Percentiles rank a stretch among this genome's conserved stretches.
phyloP scores from a whole-genome alignment of 208 protist species.

The Willaertia magna region DNA sequence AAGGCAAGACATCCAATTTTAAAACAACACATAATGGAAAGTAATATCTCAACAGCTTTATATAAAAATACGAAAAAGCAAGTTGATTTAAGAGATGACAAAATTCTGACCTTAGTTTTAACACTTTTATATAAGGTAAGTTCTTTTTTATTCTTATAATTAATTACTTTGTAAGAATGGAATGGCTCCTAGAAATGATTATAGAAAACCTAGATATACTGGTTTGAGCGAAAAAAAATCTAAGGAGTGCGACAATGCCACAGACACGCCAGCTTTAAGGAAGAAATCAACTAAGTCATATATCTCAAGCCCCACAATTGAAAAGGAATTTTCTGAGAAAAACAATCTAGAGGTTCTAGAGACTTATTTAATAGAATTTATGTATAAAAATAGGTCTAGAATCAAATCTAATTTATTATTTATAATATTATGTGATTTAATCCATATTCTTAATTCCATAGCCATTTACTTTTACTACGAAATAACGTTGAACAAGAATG shows the following conservation, averaged over 20 bases:
- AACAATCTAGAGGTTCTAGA: background rate
- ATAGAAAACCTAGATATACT: no score
- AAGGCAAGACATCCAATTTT: background rate
- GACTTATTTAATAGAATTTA: background rate
- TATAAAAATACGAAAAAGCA: background rate
- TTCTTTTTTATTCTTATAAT: no score
- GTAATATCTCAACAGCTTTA: background rate
- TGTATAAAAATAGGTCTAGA: background rate
- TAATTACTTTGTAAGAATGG: background rate
- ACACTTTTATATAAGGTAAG: background rate
- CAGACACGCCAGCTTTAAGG: no score
- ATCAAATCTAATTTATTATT: background rate
- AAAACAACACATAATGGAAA: background rate
- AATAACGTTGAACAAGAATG: background rate
- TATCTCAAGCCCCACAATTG: no score
- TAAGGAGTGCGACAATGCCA: no score
- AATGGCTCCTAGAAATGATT: no score
- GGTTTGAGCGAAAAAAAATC: no score
- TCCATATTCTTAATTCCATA: background rate
- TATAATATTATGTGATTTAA: background rate
- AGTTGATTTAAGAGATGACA: background rate
- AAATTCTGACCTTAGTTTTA: background rate
- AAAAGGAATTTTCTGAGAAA: no score
- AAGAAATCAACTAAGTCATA: no score
- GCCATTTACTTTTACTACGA: background rate